Percentiles rank a stretch among this genome's conserved stretches.
These are phyloP conservation scores for Pythium aquatile DNA, from an alignment of 352 stramenopile species.

Conservation along the genomic window DNA sequence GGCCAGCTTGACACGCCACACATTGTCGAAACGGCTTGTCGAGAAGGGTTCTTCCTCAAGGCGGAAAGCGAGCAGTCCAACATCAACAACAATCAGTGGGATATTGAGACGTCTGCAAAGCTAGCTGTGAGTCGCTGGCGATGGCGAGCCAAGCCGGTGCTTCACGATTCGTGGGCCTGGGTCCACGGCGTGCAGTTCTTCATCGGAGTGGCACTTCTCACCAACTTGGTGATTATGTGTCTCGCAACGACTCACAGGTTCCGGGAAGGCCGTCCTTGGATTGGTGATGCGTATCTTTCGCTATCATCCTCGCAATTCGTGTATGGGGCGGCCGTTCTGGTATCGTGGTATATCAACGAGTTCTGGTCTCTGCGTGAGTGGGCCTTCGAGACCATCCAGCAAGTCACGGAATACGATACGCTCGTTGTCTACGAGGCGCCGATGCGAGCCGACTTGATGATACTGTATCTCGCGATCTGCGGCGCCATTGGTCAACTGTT, in stretches of 20 bases:
- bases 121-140: constrained; percentile 3
- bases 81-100: constrained; percentile 14
- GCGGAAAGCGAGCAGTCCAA: constrained; percentile 21
- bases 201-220: constrained; percentile 21
- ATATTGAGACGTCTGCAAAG: neutral
- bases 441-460: constrained; percentile 32
- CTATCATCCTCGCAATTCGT: constrained; percentile 33
- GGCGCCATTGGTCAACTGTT: neutral
- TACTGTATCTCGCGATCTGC: constrained; percentile 32
- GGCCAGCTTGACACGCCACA: neutral
- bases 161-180: constrained; percentile 47
- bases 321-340: constrained; percentile 34
- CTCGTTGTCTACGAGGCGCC: neutral
- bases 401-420: neutral
- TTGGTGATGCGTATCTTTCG: constrained; percentile 20
- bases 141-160: constrained; percentile 5
- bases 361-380: constrained; percentile 48
- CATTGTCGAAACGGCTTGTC: constrained; percentile 2
- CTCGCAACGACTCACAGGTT: constrained; percentile 31
- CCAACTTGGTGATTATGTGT: constrained; percentile 4
- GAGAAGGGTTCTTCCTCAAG: constrained; percentile 13
- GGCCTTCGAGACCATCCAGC: constrained; percentile 20
- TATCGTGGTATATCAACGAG: constrained; percentile 41
- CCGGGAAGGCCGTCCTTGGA: constrained; percentile 12
- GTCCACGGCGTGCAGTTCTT: constrained; percentile 41